Base-by-base conservation (phyloP, 257 asterid species). In the Mitragyna speciosa region DNA sequence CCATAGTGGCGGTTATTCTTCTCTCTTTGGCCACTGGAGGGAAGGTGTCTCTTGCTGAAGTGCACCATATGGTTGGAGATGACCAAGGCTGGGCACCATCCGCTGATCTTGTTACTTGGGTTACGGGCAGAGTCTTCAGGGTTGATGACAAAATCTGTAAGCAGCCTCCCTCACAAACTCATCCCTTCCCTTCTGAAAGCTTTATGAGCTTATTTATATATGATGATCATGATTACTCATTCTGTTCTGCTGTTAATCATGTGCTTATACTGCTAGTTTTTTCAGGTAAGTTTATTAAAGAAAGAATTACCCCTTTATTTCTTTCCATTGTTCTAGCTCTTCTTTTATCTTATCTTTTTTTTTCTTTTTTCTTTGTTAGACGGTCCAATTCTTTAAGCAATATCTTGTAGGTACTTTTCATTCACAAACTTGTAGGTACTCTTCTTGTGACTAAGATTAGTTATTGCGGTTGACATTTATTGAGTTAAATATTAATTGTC, bases 111-210 rank as follows among this genome's bases (percentile, higher is more conserved):
- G 43, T 6, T 64, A 84, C 94, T 52, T 92, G 93, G 93, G 61
- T 87, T 49, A 76, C 89, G 43, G 94, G 89, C 54, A 90, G 94
- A 78, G 82, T 81, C 74, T 88, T 93, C 86, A 85, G 78, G 69
- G 92, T 89, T 48, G 98, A 97, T 11, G 98, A 93, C 87, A 87
- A 82, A 73, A 63, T 93, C 56, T 89, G 98, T 93, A 79, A 82
- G 91, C 22, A 28, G 5, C 41, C 5, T 36, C 67, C 78, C 3
- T 28, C 11, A 10, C 39, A 63, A 5, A 26, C 36, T 11, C 68
- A 63, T 26, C 49, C 49, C 49, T 9, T 9, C n/a, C 49, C 49
- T 45, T 45, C 49, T 45, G 11, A 45, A 45, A 45, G 8, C 49
- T 45, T 45, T 45, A 45, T 16, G 12, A 30, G 0, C 41, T 36